Evolutionary conservation across 2,329 filamentous ascomycete species (phyloP).

Genomic region (Cyphellophora europaea): DNA sequence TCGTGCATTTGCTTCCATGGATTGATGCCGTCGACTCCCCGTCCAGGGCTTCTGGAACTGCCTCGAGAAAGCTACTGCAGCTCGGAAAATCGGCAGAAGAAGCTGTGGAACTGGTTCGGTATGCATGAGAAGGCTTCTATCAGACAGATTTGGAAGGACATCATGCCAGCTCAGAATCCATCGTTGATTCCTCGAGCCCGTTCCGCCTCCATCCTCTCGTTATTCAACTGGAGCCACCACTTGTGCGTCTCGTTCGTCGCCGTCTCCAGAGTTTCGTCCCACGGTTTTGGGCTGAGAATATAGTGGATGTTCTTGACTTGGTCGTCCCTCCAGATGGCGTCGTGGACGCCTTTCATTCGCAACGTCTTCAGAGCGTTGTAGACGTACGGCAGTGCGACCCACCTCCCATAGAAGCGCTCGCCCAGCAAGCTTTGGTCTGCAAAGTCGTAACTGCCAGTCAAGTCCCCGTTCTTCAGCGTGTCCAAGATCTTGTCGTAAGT

Average conservation of each 20-base stretch:
- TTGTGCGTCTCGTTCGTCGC: conserved; percentile 38
- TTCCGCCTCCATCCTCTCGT: conserved; percentile 39
- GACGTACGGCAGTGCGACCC: conserved; percentile 50
- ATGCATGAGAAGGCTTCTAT: neutral
- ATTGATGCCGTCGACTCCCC: too few species aligned
- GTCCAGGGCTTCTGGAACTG: too few species aligned
- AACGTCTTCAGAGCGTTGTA: conserved; percentile 56
- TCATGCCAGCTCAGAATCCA: conserved; percentile 31
- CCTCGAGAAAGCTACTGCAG: too few species aligned
- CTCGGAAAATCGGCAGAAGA: too few species aligned
- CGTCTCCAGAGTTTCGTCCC: conserved; percentile 42
- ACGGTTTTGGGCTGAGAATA: conserved; percentile 53
- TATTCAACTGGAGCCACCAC: conserved; percentile 50
- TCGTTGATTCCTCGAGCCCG: conserved; percentile 39
- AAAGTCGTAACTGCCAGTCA: conserved; percentile 45
- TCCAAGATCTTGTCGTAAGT: conserved; percentile 43
- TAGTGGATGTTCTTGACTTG: conserved; percentile 56
- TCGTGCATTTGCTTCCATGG: too few species aligned
- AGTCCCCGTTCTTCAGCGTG: conserved; percentile 25
- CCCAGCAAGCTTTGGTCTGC: conserved; percentile 50
- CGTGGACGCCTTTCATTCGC: conserved; percentile 33
- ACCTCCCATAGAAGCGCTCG: conserved; percentile 48
- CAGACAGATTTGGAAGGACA: neutral
- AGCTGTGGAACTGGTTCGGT: neutral
- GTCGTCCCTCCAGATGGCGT: conserved; percentile 51